Conservation (phyloP, 192 early-diverging fungal genomes). For the Coemansia sp. region DNA sequence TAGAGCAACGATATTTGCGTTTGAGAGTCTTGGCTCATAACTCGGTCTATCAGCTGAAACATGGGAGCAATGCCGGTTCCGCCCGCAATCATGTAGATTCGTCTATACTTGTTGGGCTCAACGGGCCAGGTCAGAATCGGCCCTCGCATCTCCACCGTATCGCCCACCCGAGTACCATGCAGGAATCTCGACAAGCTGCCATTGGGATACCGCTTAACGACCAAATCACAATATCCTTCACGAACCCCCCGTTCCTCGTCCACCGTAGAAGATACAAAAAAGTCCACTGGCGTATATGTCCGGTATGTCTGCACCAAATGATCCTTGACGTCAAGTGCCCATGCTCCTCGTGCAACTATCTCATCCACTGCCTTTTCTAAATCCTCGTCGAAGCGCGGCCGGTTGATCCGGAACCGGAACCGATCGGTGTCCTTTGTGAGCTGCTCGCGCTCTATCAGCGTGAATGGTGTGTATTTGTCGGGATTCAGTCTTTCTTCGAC, state of each 20-base stretch:
- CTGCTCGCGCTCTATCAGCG: conserved; percentile 41
- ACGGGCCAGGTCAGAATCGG: conserved; percentile 58
- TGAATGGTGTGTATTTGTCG: conserved; percentile 56
- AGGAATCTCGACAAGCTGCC: conserved; percentile 67
- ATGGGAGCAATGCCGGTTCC: conserved; percentile 80
- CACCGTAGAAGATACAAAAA: conserved; percentile 25
- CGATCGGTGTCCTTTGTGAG: conserved; percentile 56
- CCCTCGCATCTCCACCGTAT: conserved; percentile 64
- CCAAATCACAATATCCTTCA: conserved; percentile 56
- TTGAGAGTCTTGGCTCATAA: conserved; percentile 39
- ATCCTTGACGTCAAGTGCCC: conserved; percentile 67
- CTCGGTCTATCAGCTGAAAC: conserved; percentile 59
- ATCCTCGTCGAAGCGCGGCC: conserved; percentile 43
- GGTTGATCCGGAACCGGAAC: conserved; percentile 58
- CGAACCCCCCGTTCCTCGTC: conserved; percentile 28
- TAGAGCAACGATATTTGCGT: conserved; percentile 38
- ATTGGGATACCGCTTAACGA: conserved; percentile 64
- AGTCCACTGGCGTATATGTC: conserved; percentile 66
- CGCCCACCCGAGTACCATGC: conserved; percentile 53
- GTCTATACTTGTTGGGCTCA: conserved; percentile 8
- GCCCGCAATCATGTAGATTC: conserved; percentile 60
- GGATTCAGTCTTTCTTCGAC: conserved; percentile 38
- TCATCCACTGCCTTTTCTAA: conserved; percentile 26
- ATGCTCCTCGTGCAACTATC: conserved; percentile 42
- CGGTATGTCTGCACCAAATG: conserved; percentile 67